These are phyloP conservation scores for Phytophthora vignae DNA, from an alignment of 352 stramenopile genomes.

Conservation along the genomic window DNA sequence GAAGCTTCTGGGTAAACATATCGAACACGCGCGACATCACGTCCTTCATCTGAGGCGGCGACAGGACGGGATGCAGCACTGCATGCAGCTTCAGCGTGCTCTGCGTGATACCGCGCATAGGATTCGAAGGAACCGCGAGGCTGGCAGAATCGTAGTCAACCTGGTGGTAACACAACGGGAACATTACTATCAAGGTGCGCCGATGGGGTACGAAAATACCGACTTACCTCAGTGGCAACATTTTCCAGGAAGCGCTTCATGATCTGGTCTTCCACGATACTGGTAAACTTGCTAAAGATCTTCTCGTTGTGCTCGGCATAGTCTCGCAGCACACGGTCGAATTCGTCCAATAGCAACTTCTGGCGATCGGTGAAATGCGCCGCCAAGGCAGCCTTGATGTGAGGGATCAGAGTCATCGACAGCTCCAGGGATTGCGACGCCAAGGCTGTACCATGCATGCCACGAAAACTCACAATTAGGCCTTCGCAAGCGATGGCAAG, in stretches of 20 bases:
- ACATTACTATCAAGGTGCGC: constrained; percentile 27
- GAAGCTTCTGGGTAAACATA: constrained; percentile 90
- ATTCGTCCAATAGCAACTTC: constrained; percentile 95
- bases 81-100: constrained; percentile 96
- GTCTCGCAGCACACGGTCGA: constrained; percentile 96
- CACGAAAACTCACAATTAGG: constrained; percentile 2
- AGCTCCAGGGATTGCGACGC: constrained; percentile 96
- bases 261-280: constrained; percentile 97
- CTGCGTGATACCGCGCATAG: constrained; percentile 94
- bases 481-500: neutral
- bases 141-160: constrained; percentile 76
- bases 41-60: constrained; percentile 95
- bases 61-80: constrained; percentile 93
- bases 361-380: constrained; percentile 95
- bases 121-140: constrained; percentile 73
- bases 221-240: constrained; percentile 63
- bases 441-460: constrained; percentile 70
- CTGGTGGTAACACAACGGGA: constrained; percentile 47
- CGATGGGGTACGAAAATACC: constrained; percentile 17
- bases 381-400: constrained; percentile 96
- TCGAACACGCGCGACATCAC: constrained; percentile 93
- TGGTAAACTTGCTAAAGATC: constrained; percentile 98
- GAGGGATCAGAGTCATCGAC: constrained; percentile 93
- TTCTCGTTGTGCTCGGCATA: constrained; percentile 97
- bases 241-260: constrained; percentile 93